A percentile compares a stretch with the other conserved stretches of the same genome.
Evolutionary conservation across 2,329 filamentous ascomycete genomes (phyloP).

Genomic region (Botryosphaeria dothidea): DNA sequence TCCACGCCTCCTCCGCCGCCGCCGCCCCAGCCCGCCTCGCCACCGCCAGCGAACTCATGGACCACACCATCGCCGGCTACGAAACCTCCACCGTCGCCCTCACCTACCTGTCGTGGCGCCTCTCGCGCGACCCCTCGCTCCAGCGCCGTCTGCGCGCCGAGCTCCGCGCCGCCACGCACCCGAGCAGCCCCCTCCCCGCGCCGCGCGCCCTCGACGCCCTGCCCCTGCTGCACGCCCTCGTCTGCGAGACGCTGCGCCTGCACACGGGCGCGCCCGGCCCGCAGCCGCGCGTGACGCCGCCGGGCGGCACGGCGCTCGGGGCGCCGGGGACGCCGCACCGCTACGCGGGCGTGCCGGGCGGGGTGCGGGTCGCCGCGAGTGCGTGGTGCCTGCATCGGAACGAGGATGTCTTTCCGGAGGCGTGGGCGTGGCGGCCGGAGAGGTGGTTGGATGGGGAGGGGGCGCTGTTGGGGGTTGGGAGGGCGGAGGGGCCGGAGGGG

Average conservation of each 20-base stretch:
- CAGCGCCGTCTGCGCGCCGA: slow-evolving; percentile 45
- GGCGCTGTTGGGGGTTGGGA: slow-evolving; percentile 24
- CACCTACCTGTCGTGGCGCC: slow-evolving; percentile 63
- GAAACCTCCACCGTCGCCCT: slow-evolving; percentile 74
- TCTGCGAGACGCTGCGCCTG: slow-evolving; percentile 63
- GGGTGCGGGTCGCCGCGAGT: slow-evolving; percentile 48
- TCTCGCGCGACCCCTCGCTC: slow-evolving; percentile 36
- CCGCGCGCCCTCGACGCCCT: slow-evolving; percentile 42
- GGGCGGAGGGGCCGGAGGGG: slow-evolving; percentile 7
- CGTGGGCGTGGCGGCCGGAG: slow-evolving; percentile 40
- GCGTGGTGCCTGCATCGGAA: slow-evolving; percentile 51
- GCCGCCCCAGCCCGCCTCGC: neutral
- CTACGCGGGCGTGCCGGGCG: slow-evolving; percentile 40
- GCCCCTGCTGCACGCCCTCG: slow-evolving; percentile 58
- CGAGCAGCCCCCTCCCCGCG: slow-evolving; percentile 26
- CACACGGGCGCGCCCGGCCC: slow-evolving; percentile 64
- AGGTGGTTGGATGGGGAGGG: slow-evolving; percentile 43
- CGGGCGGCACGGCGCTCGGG: slow-evolving; percentile 40
- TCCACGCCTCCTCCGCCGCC: neutral
- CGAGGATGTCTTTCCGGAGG: slow-evolving; percentile 45
- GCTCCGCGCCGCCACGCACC: slow-evolving; percentile 30
- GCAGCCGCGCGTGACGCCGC: slow-evolving; percentile 58
- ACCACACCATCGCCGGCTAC: slow-evolving; percentile 76
- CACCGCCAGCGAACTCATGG: slow-evolving; percentile 71
- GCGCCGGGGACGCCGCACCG: slow-evolving; percentile 20